Percentiles rank a stretch among this genome's conserved stretches.
Evolutionary conservation across 805 yeast genomes (phyloP).

Genomic region (Suhomyces emberorum): DNA sequence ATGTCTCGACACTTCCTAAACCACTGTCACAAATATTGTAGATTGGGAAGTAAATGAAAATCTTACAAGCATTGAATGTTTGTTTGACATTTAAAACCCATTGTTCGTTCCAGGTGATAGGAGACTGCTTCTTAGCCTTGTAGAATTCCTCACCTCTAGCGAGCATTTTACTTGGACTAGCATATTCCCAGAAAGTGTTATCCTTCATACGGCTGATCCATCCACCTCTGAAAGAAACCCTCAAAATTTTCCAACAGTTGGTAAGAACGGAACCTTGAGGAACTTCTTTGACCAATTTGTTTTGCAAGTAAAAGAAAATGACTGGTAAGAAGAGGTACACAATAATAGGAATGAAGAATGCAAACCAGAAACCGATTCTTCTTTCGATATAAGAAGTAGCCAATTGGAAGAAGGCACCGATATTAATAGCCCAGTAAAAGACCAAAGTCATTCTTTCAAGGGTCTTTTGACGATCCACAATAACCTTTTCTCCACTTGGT

Average conservation of each 20-base stretch:
- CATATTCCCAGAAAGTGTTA: conserved; percentile 47
- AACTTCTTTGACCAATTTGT: conserved; percentile 26
- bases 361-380: conserved; percentile 53
- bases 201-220: conserved; percentile 39
- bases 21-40: conserved; percentile 46
- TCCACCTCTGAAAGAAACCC: conserved; percentile 41
- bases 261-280: conserved; percentile 48
- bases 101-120: conserved; percentile 41
- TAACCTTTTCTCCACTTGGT: conserved; percentile 63
- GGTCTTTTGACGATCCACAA: conserved; percentile 46
- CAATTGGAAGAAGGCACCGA: conserved; percentile 52
- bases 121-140: conserved; percentile 17
- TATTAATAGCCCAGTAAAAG: conserved; percentile 54
- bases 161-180: conserved; percentile 43
- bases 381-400: conserved; percentile 52
- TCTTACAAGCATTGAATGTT: conserved; percentile 43
- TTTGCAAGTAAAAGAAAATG: conserved; percentile 23
- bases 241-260: conserved; percentile 39
- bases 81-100: conserved; percentile 46
- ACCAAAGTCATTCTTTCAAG: conserved; percentile 41
- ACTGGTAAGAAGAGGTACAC: conserved; percentile 30
- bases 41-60: conserved; percentile 42
- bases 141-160: conserved; percentile 39
- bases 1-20: conserved; percentile 45
- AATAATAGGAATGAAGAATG: conserved; percentile 46